Evolutionary conservation across 192 early-diverging fungal genomes (phyloP).

Genomic region (Jimgerdemannia lactiflua): DNA sequence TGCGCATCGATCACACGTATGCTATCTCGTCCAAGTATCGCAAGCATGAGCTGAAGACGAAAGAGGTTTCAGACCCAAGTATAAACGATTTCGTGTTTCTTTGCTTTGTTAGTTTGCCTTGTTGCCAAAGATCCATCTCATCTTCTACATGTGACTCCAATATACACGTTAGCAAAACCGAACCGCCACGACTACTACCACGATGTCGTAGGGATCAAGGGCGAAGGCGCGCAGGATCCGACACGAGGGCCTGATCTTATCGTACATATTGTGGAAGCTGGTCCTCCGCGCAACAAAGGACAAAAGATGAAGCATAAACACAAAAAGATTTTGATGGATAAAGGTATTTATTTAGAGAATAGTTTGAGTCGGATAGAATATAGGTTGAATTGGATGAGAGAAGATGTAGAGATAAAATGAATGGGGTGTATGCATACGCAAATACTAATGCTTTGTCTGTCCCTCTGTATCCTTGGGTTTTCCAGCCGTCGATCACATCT

Average conservation of each 20-base stretch:
- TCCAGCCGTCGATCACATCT: constrained; percentile 53
- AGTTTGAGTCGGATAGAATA: no score
- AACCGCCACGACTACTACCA: constrained; percentile 34
- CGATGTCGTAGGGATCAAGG: constrained; percentile 24
- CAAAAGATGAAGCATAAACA: constrained; percentile 58
- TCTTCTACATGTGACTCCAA: constrained; percentile 11
- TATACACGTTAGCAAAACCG: constrained; percentile 21
- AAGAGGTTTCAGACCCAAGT: constrained; percentile 23
- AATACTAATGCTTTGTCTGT: no score
- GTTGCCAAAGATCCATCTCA: no score
- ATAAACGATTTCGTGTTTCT: neutral
- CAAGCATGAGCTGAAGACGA: constrained; percentile 30
- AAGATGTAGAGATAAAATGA: no score
- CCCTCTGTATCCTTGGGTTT: neutral
- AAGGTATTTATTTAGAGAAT: constrained; percentile 40
- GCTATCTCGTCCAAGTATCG: constrained; percentile 36
- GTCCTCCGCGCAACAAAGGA: constrained; percentile 38
- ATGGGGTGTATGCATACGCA: no score
- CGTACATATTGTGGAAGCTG: constrained; percentile 39
- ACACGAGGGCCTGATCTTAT: constrained; percentile 22
- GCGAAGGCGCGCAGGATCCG: constrained; percentile 24
- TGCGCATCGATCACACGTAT: constrained; percentile 48
- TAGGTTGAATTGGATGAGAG: no score
- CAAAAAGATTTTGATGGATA: constrained; percentile 52
- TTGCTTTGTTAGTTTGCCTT: constrained; percentile 6